Evolutionary conservation across 805 yeast species (phyloP), one percentile per base, ranked within the genome.

Genomic region (Ogataea ramenticola): DNA sequence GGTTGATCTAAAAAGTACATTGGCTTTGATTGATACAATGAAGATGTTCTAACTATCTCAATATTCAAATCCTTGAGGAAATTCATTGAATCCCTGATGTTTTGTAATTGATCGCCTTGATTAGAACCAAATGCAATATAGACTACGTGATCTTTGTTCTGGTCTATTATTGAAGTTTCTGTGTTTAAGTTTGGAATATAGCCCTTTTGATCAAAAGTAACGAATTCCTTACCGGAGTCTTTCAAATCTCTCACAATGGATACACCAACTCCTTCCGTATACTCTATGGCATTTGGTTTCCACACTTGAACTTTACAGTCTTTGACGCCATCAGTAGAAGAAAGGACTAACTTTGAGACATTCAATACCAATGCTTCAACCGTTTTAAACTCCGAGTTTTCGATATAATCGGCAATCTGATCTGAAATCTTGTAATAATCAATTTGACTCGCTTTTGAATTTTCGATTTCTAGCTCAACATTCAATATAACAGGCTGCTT

Each of bases 81-180:
- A 0, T 62, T 60, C 7, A 86, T 58, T 0, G 96, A 83, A 15
- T 51, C 51, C 9, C 61, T 47, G 37, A 93, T 82, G 56, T 87
- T 84, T 2, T 57, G 59, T 9, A 86, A 56, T 40, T 81, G 82
- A 49, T 85, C 71, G 0, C 97, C 98, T 34, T 75, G 65, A 55
- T 93, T 93, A 9, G 96, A 79, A 0, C 99, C 99, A 66, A 93
- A 85, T 0, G 96, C 96, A 33, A 93, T 58, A 58, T 70, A 89
- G 1, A 78, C 95, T 2, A 66, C 67, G 55, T 82, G 87, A 48
- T 33, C 45, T 10, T 39, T 22, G 21, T 38, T 34, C 21, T 22
- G 11, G 17, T 27, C 22, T 10, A 34, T 39, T 8, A 39, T 15
- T 24, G 33, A 20, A 0, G 61, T 54, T 22, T 56, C 62, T 3